These are phyloP conservation scores for Penicillium hordei DNA, from an alignment of 2,329 filamentous ascomycete genomes.

Conservation along the genomic window DNA sequence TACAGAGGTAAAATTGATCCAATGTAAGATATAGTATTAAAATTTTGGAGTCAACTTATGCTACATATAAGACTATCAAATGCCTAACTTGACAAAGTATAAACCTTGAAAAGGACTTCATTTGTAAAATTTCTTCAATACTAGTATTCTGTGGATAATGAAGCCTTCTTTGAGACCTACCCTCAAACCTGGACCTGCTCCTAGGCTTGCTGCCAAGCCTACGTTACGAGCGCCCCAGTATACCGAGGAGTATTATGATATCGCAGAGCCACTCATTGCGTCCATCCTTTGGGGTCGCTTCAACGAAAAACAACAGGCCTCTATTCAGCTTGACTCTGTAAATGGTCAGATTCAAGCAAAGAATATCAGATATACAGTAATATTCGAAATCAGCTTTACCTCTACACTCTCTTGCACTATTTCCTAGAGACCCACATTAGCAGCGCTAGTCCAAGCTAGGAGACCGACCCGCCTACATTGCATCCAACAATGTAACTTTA, in stretches of 20 bases:
- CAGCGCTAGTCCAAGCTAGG: too few species aligned
- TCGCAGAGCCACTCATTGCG: conserved; percentile 11
- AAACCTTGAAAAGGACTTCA: background rate
- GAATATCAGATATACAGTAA: conserved; percentile 4
- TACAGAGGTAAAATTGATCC: background rate
- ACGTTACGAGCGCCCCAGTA: background rate
- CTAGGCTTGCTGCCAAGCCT: background rate
- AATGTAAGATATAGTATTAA: background rate
- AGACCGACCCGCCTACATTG: too few species aligned
- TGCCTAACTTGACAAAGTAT: background rate
- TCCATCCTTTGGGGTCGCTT: conserved; percentile 12
- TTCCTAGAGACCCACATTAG: too few species aligned
- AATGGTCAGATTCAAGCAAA: conserved; percentile 12
- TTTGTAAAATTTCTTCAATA: background rate
- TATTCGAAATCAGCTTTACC: too few species aligned
- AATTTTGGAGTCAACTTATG: background rate
- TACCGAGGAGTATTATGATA: conserved; percentile 13
- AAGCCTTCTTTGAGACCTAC: background rate
- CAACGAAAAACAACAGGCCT: background rate
- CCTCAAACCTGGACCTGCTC: background rate
- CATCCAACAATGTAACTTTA: too few species aligned
- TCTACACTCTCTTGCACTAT: too few species aligned
- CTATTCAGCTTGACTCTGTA: conserved; percentile 10
- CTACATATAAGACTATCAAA: background rate
- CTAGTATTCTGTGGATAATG: background rate